Evolutionary conservation across 2,329 filamentous ascomycete genomes (phyloP), one percentile per base, ranked within the genome.

Genomic region (Diaporthe sp.): DNA sequence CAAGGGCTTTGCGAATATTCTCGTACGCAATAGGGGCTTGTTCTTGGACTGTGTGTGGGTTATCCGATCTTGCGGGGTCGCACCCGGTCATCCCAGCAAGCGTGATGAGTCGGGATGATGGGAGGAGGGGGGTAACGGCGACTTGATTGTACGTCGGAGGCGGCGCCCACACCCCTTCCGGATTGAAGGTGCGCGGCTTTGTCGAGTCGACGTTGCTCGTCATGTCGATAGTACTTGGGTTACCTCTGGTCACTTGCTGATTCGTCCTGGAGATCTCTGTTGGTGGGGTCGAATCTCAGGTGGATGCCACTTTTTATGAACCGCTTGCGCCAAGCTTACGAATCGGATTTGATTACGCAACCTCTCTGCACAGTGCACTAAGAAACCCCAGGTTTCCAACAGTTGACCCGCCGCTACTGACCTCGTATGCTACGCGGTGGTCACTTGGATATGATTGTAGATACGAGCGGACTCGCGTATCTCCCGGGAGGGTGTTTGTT

Each of bases 81-180:
- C 74, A 75, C 12, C 74, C 74, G 42, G 74, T 75, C 28, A 73
- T 71, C 13, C 74, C 74, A 15, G 74, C 74, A 25, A 75, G 68
- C 31, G 74, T 75, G 42, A 75, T 51, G 7, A 75, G 74, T 19
- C 74, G 74, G 28, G 74, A 75, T 7, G 69, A 59, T 10, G 74
- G 22, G 13, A 75, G 42, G 2, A 75, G 74, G 67, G 69, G 74
- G 42, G 74, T 75, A 31, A 75, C 34, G 3, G 74, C 74, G 31
- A 75, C 74, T 9, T 75, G 74, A 34, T 68, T 73, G 58, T 75
- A 75, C 6, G 74, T 67, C 17, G 74, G 49, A 13, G 74, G 74
- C 25, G 74, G 74, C 22, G 51, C 44, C 39, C 68, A 71, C 34
- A 75, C 68, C n/a, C 69, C 74, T 46, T 68, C 68, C 17, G 74